Percentiles rank a stretch among this genome's conserved stretches.
Evolutionary conservation across 1,284 basidiomycete species (phyloP).

Genomic region (Ceratobasidium sp.): DNA sequence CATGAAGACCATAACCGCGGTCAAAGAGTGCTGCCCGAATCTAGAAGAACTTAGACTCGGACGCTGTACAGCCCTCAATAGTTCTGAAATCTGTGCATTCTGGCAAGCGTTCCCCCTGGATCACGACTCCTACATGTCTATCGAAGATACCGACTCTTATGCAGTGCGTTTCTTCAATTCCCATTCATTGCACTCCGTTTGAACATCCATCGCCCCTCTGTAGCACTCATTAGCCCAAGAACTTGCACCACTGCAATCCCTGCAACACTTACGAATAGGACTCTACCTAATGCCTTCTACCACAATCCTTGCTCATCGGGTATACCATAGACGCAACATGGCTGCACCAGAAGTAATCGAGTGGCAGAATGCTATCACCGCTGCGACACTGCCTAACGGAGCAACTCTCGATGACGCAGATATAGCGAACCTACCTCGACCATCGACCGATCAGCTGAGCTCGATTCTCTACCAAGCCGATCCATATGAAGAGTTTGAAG

Average conservation of each 20-base stretch:
- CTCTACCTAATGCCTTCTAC: constrained; percentile 36
- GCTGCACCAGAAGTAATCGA: constrained; percentile 14
- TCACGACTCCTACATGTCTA: constrained; percentile 45
- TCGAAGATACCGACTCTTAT: constrained; percentile 31
- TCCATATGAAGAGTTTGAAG: constrained; percentile 10
- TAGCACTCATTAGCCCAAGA: constrained; percentile 32
- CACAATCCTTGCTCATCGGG: constrained; percentile 39
- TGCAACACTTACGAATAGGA: constrained; percentile 21
- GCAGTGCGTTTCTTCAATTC: constrained; percentile 12
- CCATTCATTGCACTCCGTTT: background rate
- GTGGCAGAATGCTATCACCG: constrained; percentile 33
- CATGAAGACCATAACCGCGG: constrained; percentile 19
- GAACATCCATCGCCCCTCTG: background rate
- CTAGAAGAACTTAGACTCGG: constrained; percentile 29
- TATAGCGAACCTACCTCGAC: background rate
- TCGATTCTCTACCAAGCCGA: constrained; percentile 16
- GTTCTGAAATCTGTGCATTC: background rate
- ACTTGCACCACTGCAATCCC: constrained; percentile 19
- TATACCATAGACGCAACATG: constrained; percentile 31
- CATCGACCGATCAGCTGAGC: constrained; percentile 17
- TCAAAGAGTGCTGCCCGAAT: constrained; percentile 17
- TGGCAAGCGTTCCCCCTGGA: constrained; percentile 42
- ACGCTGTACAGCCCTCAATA: constrained; percentile 34
- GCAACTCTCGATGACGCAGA: background rate
- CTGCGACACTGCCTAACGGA: background rate